Base-by-base conservation (phyloP, 352 stramenopile species). In the Pythium brachiatum region DNA sequence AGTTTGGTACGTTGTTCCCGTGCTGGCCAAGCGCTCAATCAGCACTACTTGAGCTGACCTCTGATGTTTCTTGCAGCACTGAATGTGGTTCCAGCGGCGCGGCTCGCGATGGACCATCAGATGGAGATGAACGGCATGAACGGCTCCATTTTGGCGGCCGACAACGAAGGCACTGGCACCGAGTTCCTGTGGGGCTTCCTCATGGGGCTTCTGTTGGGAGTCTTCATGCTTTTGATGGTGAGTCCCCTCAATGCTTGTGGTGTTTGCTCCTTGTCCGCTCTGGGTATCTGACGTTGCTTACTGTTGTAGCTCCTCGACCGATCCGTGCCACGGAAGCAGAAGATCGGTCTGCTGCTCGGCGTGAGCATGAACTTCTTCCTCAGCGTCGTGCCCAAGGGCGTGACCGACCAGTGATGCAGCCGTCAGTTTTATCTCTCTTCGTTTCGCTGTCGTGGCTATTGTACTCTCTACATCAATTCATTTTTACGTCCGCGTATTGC, bases 141-240 rank as follows among this genome's bases (percentile, higher is more conserved):
- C 72, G 86, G 79, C 51, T 91, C 86, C 20, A 90, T 94, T 53
- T 61, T 95, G 61, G 81, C 80, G 43, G 83, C 81, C 26, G 86
- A 95, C 57, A 95, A 95, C 47, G 86, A 95, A 89, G 86, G 86
- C 60, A 95, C 86, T 11, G 81, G 83, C 39, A 93, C 86, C 13
- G 86, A 95, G 70, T 94, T 95, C 69, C 67, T 95, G 9, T 95
- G 86, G 86, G 86, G 86, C 13, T 90, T 95, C 62, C 73, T 93
- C 39, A 95, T 95, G 86, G 86, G 86, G 12, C 71, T 95, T 23
- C 66, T 95, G 39, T 73, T 95, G 39, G 86, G 86, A 57, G 86
- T 95, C 72, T 95, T 95, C 78, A 95, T 95, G 86, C 75, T 95
- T 57, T 66, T 95, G 21, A 91, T 95, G 81, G 86, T 94, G 62